Evolutionary conservation across 176 grass and related monocot species (phyloP).

Genomic region (Triticum turgidum): DNA sequence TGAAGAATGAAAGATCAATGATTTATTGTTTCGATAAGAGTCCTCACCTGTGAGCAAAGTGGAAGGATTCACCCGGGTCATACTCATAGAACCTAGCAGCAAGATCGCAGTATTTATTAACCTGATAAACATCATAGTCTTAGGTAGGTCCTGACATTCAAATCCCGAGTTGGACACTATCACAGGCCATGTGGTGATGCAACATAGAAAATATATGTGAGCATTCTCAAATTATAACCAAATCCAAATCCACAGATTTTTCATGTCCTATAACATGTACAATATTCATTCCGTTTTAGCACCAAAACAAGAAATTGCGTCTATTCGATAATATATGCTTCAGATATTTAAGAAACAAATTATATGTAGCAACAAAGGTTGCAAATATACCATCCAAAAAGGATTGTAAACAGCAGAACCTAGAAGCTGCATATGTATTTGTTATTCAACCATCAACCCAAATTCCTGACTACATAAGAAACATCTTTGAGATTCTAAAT

Average conservation of each 20-base stretch:
- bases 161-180: neutral
- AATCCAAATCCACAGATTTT: neutral
- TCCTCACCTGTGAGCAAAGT: too few species aligned
- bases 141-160: constrained; percentile 3
- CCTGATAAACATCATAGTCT: constrained; percentile 40
- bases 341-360: constrained; percentile 10
- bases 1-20: too few species aligned
- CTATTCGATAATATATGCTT: neutral
- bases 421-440: neutral
- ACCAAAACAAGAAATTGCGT: neutral
- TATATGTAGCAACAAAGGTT: neutral
- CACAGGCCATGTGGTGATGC: constrained; percentile 13
- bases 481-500: neutral
- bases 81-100: constrained; percentile 27
- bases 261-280: neutral
- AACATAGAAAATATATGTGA: neutral
- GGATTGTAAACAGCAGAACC: neutral
- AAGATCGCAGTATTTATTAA: constrained; percentile 98
- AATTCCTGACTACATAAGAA: neutral
- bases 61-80: too few species aligned
- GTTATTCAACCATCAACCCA: neutral
- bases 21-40: too few species aligned
- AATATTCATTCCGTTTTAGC: neutral
- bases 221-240: too few species aligned
- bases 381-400: neutral